These are phyloP conservation scores for Anastatica hierochuntica DNA, from an alignment of 345 rosid genomes.

Conservation along the genomic window DNA sequence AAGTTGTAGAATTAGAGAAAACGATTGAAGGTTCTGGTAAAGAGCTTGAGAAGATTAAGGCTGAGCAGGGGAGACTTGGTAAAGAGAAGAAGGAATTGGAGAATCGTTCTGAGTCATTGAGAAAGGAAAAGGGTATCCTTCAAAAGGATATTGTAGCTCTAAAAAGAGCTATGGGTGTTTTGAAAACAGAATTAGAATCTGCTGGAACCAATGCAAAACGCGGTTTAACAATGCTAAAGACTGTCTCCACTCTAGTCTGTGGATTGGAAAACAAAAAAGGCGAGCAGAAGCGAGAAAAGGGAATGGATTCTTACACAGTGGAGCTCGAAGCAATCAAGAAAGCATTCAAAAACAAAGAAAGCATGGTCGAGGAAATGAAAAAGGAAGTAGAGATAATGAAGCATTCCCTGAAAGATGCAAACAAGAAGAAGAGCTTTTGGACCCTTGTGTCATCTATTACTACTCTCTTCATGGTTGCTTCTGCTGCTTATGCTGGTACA, in stretches of 20 bases:
- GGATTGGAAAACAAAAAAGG: conserved; percentile 23
- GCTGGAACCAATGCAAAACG: conserved; percentile 27
- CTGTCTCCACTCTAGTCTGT: conserved; percentile 36
- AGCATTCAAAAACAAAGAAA: conserved; percentile 50
- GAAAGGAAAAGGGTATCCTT: conserved; percentile 34
- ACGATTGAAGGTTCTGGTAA: conserved; percentile 21
- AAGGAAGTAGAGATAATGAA: conserved; percentile 40
- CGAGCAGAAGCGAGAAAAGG: conserved; percentile 28
- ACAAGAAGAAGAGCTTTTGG: conserved; percentile 57
- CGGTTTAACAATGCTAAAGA: conserved; percentile 40
- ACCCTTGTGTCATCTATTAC: conserved; percentile 62
- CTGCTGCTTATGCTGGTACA: conserved; percentile 51
- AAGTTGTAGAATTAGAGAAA: conserved; percentile 36
- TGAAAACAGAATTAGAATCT: conserved; percentile 43
- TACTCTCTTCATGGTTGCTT: conserved; percentile 53
- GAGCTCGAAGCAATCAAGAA: conserved; percentile 53
- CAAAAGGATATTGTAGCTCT: conserved; percentile 42
- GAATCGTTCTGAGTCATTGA: conserved; percentile 22
- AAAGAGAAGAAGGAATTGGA: conserved; percentile 38
- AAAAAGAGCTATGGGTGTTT: conserved; percentile 18
- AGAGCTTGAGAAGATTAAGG: conserved; percentile 32
- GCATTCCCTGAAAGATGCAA: conserved; percentile 40
- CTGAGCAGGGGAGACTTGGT: conserved; percentile 31
- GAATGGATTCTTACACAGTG: conserved; percentile 26
- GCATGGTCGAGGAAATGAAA: conserved; percentile 47